A percentile compares a stretch with the other conserved stretches of the same genome.
phyloP scores from a whole-genome alignment of 2,329 filamentous ascomycete genomes.

The Teratosphaeria zuluensis region DNA sequence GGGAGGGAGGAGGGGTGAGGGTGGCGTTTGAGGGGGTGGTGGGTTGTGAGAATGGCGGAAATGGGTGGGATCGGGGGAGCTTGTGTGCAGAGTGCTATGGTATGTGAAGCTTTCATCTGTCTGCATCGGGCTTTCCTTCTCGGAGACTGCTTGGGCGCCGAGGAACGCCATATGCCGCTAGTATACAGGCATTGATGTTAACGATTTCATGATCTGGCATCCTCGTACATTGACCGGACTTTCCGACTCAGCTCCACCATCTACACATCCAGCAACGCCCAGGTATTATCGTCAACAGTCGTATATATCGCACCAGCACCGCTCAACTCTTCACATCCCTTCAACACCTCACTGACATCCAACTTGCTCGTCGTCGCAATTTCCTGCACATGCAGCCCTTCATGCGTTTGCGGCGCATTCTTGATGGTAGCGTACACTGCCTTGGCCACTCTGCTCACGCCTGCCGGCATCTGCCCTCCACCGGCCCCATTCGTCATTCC shows the following conservation, averaged over 20 bases:
- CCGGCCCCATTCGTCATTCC: conserved; percentile 14
- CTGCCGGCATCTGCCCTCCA: conserved; percentile 24
- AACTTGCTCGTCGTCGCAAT: conserved; percentile 60
- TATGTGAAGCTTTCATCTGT: too few relatives aligned
- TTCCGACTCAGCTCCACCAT: neutral
- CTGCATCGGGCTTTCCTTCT: too few relatives aligned
- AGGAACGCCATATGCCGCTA: too few relatives aligned
- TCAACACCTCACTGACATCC: conserved; percentile 59
- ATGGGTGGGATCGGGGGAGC: too few relatives aligned
- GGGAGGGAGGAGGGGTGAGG: neutral
- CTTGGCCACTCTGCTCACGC: conserved; percentile 44
- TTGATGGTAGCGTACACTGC: conserved; percentile 63
- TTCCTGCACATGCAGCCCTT: conserved; percentile 72
- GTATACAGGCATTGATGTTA: neutral
- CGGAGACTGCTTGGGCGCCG: too few relatives aligned
- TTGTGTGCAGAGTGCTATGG: too few relatives aligned
- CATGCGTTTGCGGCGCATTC: conserved; percentile 59
- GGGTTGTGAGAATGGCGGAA: too few relatives aligned
- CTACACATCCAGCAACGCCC: conserved; percentile 67
- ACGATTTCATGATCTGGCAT: neutral
- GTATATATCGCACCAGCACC: conserved; percentile 70
- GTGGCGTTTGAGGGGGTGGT: too few relatives aligned
- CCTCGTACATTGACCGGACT: too few relatives aligned
- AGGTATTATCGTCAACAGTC: conserved; percentile 87
- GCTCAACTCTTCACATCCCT: conserved; percentile 73